Evolutionary conservation across 306 rosid species (phyloP).

Genomic region (Rosa rugosa): DNA sequence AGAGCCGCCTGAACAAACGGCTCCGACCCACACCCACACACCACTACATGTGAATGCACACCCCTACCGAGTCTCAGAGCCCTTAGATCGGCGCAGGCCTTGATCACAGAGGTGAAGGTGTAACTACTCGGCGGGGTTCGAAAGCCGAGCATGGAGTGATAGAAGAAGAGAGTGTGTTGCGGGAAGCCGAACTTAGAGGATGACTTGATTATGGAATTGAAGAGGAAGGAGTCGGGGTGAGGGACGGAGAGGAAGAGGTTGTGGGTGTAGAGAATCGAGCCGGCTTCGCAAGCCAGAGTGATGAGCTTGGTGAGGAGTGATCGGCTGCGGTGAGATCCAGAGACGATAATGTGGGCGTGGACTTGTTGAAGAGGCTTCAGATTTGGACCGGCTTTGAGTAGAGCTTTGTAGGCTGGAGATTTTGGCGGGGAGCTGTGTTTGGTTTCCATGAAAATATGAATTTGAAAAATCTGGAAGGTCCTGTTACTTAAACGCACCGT

Average conservation of each 20-base stretch:
- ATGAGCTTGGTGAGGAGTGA: constrained; percentile 82
- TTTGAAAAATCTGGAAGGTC: background rate
- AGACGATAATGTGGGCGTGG: constrained; percentile 69
- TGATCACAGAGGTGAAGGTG: constrained; percentile 80
- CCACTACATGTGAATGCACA: constrained; percentile 63
- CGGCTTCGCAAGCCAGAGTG: constrained; percentile 65
- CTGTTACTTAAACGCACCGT: background rate
- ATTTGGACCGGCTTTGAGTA: constrained; percentile 65
- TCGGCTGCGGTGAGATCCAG: constrained; percentile 59
- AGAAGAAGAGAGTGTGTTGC: constrained; percentile 55
- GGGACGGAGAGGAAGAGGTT: constrained; percentile 48
- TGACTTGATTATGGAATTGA: constrained; percentile 63
- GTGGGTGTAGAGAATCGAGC: constrained; percentile 64
- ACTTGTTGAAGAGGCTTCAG: constrained; percentile 58
- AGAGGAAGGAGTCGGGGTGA: constrained; percentile 69
- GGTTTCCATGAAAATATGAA: constrained; percentile 43
- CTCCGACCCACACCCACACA: constrained; percentile 56
- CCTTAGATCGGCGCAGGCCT: constrained; percentile 79
- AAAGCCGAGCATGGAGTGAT: constrained; percentile 56
- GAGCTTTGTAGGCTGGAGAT: constrained; percentile 59
- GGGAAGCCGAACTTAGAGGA: constrained; percentile 61
- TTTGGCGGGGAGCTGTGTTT: constrained; percentile 19
- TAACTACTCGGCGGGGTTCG: constrained; percentile 53
- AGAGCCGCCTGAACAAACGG: constrained; percentile 73
- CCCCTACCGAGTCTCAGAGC: constrained; percentile 41